Evolutionary conservation across 2,329 filamentous ascomycete genomes (phyloP).

Genomic region (Emmonsia crescens): DNA sequence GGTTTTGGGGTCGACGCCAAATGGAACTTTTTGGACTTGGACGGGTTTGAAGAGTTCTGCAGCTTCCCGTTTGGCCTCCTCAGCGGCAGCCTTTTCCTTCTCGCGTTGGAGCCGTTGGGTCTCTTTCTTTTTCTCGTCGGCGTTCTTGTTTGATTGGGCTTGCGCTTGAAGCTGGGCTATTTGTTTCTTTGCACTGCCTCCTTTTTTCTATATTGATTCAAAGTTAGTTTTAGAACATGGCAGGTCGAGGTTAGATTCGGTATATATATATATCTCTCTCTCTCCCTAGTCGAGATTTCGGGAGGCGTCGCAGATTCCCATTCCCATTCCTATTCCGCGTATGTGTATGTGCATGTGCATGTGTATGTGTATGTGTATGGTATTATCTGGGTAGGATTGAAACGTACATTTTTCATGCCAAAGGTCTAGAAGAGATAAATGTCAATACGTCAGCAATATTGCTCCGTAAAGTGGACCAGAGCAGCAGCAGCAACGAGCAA

Average conservation of each 20-base stretch:
- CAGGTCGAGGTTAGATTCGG: neutral
- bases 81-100: conserved; percentile 83
- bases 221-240: neutral
- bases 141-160: conserved; percentile 61
- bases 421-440: conserved; percentile 52
- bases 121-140: conserved; percentile 75
- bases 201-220: conserved; percentile 59
- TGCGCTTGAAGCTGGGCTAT: conserved; percentile 75
- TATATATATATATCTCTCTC: neutral
- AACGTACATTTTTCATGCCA: conserved; percentile 85
- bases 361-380: neutral
- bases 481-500: neutral
- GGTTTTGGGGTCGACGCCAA: conserved; percentile 96
- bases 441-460: conserved; percentile 13
- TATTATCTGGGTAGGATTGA: neutral
- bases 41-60: conserved; percentile 81
- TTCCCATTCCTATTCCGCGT: neutral
- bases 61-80: conserved; percentile 69
- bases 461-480: neutral
- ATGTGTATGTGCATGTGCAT: neutral
- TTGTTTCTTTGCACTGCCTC: conserved; percentile 74
- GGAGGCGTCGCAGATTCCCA: neutral
- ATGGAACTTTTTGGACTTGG: conserved; percentile 94
- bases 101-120: conserved; percentile 56
- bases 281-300: neutral